Percentiles rank a stretch among this genome's conserved stretches.
phyloP scores from a whole-genome alignment of 441 rosid species.

The Biscutella auriculata region DNA sequence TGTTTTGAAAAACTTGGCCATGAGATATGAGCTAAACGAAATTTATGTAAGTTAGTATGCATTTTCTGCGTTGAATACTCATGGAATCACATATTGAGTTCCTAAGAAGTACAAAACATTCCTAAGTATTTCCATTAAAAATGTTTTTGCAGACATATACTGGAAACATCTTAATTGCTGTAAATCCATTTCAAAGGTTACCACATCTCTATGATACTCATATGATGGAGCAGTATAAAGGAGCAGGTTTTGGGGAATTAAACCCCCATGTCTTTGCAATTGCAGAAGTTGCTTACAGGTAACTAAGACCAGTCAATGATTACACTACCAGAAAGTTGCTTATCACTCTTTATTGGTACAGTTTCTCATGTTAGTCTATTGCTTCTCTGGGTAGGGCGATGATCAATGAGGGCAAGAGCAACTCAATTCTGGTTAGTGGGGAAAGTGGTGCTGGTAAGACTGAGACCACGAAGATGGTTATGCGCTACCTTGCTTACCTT shows the following conservation, averaged over 20 bases:
- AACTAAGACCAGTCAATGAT: not conserved
- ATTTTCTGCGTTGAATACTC: not conserved
- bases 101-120: not conserved
- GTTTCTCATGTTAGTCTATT: conserved; percentile 15
- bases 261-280: conserved; percentile 98
- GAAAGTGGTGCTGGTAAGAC: conserved; percentile 99
- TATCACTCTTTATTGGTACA: not conserved
- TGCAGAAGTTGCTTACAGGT: conserved; percentile 95
- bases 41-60: conserved; percentile 59
- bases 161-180: conserved; percentile 97
- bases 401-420: conserved; percentile 94
- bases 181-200: conserved; percentile 95
- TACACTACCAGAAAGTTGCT: not conserved
- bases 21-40: conserved; percentile 93
- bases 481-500: conserved; percentile 93
- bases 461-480: conserved; percentile 99
- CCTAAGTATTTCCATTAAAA: conserved; percentile 8
- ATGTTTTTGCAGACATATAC: conserved; percentile 71
- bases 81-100: not conserved
- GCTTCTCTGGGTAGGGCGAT: conserved; percentile 55
- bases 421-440: conserved; percentile 98
- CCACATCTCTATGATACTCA: conserved; percentile 96
- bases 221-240: conserved; percentile 99
- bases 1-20: conserved; percentile 79
- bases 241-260: conserved; percentile 94